Evolutionary conservation across 176 grass and related monocot species (phyloP), one percentile per base, ranked within the genome.

Genomic region (Otatea glauca): DNA sequence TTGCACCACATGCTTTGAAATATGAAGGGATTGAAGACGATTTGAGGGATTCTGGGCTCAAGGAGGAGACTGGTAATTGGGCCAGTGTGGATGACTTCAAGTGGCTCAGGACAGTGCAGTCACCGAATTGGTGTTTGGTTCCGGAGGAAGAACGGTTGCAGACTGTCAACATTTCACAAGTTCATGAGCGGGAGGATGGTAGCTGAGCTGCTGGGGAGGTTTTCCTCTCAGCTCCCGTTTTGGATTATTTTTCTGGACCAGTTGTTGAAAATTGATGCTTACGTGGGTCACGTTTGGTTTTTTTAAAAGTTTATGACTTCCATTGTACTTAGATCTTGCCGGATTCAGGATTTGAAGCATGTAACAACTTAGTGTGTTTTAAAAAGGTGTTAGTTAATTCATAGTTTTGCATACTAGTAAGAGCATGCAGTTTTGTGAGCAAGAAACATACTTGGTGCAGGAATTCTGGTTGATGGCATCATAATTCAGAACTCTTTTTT

Each of bases 1-100:
- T 98, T 85, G 95, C 95, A 5, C 92, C 95, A 0, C 90, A 95
- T 80, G 74, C 76, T 42, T 65, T 95, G 76, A 68, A 63, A 25
- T 98, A 95, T 80, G 83, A 83, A 80, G 91, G 89, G 24, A 92
- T 98, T 16, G 87, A 88, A 64, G 85, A 84, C 9, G 95, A 98
- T 79, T 35, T 98, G 76, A 90, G 27, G 72, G 92, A 91, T 44
- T 93, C 87, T 14, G 87, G 84, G 3, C 90, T 98, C 4, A 66
- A 65, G 32, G 92, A 92, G 55, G 95, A 98, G 59, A 93, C 89
- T 7, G 89, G 89, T 38, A 98, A 98, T 20, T 98, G 92, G 89
- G 89, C 87, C 1, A 92, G 92, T 87, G 92, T 95, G 4, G 95
- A 98, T 88, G 95, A 95, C 82, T 95, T 98, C 85, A 95, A 93